Conservation (phyloP, 345 rosid species). For the Aquilaria sinensis region DNA sequence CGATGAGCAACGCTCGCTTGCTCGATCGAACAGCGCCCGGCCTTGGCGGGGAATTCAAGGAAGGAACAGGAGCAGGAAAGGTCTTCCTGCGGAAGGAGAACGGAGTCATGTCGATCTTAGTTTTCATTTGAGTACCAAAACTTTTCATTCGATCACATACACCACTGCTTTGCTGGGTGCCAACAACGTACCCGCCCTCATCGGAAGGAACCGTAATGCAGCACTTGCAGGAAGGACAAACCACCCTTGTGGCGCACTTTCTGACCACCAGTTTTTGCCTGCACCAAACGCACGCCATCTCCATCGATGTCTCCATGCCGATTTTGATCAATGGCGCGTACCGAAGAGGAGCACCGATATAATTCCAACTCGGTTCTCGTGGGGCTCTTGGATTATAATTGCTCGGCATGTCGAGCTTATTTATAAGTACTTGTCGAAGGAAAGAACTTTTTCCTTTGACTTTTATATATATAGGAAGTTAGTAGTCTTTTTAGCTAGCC, state of each 20-base stretch:
- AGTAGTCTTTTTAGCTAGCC: too few species aligned
- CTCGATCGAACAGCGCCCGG: neutral
- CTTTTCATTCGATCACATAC: conserved; percentile 1
- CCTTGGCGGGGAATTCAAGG: neutral
- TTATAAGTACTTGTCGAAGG: too few species aligned
- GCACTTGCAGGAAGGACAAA: conserved; percentile 1
- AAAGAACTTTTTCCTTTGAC: too few species aligned
- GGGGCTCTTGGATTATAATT: too few species aligned
- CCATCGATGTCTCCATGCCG: conserved; percentile 1
- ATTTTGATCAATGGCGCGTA: neutral
- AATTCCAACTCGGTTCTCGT: neutral
- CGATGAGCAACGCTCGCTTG: conserved; percentile 48
- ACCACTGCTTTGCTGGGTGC: neutral
- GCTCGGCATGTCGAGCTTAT: too few species aligned
- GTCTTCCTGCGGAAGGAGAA: conserved; percentile 10
- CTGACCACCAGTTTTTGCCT: neutral
- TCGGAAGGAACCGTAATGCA: neutral
- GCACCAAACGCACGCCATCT: neutral
- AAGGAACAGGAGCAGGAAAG: neutral
- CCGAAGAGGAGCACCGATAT: neutral
- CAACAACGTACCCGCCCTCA: neutral
- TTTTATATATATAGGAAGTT: too few species aligned
- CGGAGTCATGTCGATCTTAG: neutral
- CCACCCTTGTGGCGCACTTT: neutral
- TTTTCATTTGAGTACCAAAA: conserved; percentile 1